Percentiles rank a stretch among this genome's conserved stretches.
Evolutionary conservation across 306 rosid species (phyloP).

Genomic region (Vigna trinervia): DNA sequence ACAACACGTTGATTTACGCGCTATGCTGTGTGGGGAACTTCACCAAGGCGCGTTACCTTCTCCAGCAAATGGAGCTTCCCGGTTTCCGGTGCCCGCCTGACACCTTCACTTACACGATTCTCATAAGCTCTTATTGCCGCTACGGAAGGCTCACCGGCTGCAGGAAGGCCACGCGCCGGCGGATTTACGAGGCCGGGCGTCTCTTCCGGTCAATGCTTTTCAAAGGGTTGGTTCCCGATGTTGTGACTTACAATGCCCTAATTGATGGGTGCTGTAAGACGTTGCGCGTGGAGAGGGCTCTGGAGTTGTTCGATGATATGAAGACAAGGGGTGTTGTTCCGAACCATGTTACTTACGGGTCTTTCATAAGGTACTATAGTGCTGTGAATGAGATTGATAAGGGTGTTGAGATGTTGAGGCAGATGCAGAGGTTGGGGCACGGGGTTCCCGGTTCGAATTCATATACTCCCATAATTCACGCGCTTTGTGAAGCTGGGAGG

Average conservation of each 20-base stretch:
- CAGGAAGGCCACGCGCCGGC: constrained; percentile 75
- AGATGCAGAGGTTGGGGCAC: constrained; percentile 65
- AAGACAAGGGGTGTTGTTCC: constrained; percentile 69
- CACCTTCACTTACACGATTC: constrained; percentile 67
- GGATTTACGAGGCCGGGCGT: constrained; percentile 86
- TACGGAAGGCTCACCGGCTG: constrained; percentile 72
- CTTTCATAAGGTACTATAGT: constrained; percentile 78
- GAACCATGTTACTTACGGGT: constrained; percentile 71
- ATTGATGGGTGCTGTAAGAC: constrained; percentile 93
- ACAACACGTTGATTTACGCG: constrained; percentile 66
- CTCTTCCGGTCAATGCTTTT: constrained; percentile 83
- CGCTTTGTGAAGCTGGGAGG: constrained; percentile 75
- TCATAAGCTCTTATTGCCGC: constrained; percentile 78
- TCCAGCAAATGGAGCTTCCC: constrained; percentile 90
- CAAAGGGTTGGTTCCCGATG: constrained; percentile 80
- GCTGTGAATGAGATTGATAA: constrained; percentile 82
- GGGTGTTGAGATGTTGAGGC: constrained; percentile 71
- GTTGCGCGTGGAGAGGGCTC: constrained; percentile 65
- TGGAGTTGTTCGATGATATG: constrained; percentile 89
- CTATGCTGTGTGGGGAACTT: constrained; percentile 78
- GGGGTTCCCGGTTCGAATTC: constrained; percentile 71
- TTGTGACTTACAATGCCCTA: constrained; percentile 82
- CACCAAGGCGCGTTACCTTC: constrained; percentile 66
- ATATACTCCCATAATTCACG: constrained; percentile 82
- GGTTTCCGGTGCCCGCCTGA: constrained; percentile 89